These are phyloP conservation scores for Aspergillus intermedius DNA, from an alignment of 2,329 filamentous ascomycete species.

Conservation along the genomic window DNA sequence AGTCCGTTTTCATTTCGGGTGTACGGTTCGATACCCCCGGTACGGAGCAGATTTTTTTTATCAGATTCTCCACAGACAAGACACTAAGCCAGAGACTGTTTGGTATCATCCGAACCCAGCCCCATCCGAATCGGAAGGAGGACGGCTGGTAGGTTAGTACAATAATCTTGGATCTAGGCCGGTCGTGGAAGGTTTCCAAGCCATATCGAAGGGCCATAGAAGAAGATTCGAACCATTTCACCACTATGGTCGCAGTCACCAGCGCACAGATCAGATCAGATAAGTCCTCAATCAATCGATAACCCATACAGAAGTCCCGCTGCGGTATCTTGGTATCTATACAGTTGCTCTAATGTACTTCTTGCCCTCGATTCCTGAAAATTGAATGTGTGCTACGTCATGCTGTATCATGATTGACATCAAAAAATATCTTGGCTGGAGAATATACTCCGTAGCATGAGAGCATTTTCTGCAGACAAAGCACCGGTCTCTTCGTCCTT, in stretches of 20 bases:
- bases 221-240: neutral
- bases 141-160: neutral
- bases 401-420: neutral
- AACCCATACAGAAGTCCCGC: neutral
- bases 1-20: slow-evolving; percentile 16
- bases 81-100: neutral
- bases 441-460: neutral
- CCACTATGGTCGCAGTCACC: neutral
- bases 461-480: neutral
- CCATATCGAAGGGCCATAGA: neutral
- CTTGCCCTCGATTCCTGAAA: neutral
- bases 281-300: neutral
- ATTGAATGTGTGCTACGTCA: neutral
- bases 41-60: slow-evolving; percentile 2
- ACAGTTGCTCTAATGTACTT: neutral
- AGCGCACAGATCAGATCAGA: neutral
- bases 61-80: slow-evolving; percentile 14
- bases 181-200: neutral
- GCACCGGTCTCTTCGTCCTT: neutral
- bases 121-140: neutral
- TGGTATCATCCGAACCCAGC: slow-evolving; percentile 4
- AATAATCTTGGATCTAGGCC: neutral
- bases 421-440: neutral
- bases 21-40: slow-evolving; percentile 15
- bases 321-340: no score